Percentiles rank a stretch among this genome's conserved stretches.
phyloP scores from a whole-genome alignment of 1,284 basidiomycete species.

The Apiotrichum siamense region DNA sequence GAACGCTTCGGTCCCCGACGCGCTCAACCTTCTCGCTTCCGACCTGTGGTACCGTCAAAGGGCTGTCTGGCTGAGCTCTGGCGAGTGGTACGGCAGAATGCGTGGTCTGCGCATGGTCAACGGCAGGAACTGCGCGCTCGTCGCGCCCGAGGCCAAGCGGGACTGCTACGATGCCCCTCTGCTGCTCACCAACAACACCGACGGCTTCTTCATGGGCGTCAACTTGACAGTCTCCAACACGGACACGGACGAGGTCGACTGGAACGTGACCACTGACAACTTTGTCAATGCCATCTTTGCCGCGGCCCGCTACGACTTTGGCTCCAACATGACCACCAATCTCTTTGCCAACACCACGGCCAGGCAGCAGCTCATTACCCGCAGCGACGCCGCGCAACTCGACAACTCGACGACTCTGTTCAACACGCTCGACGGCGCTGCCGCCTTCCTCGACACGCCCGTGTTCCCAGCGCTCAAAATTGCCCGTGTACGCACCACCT shows the following conservation, averaged over 20 bases:
- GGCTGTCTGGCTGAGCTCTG: conserved; percentile 9
- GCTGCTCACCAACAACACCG: conserved; percentile 4
- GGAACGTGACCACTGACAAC: conserved; percentile 12
- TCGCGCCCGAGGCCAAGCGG: conserved; percentile 4
- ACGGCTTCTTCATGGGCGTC: conserved; percentile 14
- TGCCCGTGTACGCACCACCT: conserved; percentile 14
- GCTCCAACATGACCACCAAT: conserved; percentile 19
- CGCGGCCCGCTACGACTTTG: conserved; percentile 19
- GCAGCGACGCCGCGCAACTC: conserved; percentile 1
- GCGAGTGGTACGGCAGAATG: neutral
- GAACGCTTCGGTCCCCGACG: neutral
- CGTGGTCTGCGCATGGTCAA: conserved; percentile 13
- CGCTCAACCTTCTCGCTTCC: conserved; percentile 11
- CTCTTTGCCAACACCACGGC: conserved; percentile 10
- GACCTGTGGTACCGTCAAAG: conserved; percentile 17
- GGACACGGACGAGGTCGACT: conserved; percentile 1
- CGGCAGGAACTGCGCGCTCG: conserved; percentile 15
- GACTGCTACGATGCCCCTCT: conserved; percentile 10
- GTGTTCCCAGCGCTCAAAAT: conserved; percentile 7
- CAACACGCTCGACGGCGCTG: conserved; percentile 9
- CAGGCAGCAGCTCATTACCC: neutral
- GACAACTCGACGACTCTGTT: conserved; percentile 7
- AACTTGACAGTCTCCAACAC: conserved; percentile 9
- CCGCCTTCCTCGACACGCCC: conserved; percentile 4
- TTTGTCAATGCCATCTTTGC: conserved; percentile 15